Base-by-base conservation (phyloP, 768 basidiomycete species). In the Paxillus involutus region DNA sequence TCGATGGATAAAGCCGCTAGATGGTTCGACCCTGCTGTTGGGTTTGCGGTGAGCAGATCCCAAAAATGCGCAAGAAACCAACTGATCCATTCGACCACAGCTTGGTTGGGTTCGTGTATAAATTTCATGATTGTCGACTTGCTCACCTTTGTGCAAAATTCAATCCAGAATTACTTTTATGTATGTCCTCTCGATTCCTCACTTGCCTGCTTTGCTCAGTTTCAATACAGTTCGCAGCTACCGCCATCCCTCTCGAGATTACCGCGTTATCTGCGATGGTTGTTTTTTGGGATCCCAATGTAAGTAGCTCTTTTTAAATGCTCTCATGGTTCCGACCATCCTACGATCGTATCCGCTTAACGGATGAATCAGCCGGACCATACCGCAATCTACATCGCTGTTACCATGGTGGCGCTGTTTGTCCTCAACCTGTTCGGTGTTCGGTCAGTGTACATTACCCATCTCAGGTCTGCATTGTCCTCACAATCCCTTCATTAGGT, bases 191-290 rank as follows among this genome's bases (percentile, higher is more conserved):
- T 14, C 12, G n/a, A 1, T n/a, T 3, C 1, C 12, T 47, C 35
- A 16, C 16, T 52, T 21, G 11, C 10, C 11, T 49, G 6, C 10
- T 4, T 33, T 24, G 7, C 51, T 52, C 8, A 58, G 3, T 13
- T 11, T 6, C 45, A 24, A 3, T 19, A 17, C 4, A 65, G 63
- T 59, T 44, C 51, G n/a, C 47, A 37, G 61, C 52, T n/a, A 78
- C 76, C 56, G 74, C 77, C 5, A 61, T 80, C 14, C 77, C 79
- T 3, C 75, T 79, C 19, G 81, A 82, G 60, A 73, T 83, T 39
- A 76, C 76, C 19, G 82, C 82, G 2, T 74, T 78, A 7, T 67
- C 77, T n/a, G 67, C 80, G 17, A 61, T 84, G 49, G 71, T 83
- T 47, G 65, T 71, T 32, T 82, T 78, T 67, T 84, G 82, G 82